Evolutionary conservation across 1,284 basidiomycete species (phyloP).

Genomic region (Ustilago vetiveriae): DNA sequence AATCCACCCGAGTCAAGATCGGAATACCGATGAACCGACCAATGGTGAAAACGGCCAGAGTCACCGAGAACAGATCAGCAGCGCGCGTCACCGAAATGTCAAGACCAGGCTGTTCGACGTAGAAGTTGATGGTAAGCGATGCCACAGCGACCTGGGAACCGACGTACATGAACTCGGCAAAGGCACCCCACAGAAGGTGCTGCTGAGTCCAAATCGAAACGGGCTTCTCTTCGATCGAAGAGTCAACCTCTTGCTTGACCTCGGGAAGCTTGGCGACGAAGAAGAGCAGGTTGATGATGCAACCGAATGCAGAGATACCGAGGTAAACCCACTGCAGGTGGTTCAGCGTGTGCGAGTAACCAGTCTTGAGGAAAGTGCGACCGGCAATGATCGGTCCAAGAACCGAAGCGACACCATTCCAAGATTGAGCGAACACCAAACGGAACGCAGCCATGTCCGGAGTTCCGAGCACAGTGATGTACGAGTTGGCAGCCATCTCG

Average conservation of each 20-base stretch:
- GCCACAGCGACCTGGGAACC: slow-evolving; percentile 80
- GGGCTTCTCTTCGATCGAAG: slow-evolving; percentile 22
- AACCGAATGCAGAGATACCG: slow-evolving; percentile 75
- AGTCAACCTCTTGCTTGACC: slow-evolving; percentile 70
- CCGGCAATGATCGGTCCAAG: slow-evolving; percentile 82
- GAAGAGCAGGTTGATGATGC: slow-evolving; percentile 76
- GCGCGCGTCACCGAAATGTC: slow-evolving; percentile 23
- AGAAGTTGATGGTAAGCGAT: slow-evolving; percentile 76
- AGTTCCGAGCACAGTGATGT: slow-evolving; percentile 75
- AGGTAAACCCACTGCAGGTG: slow-evolving; percentile 86
- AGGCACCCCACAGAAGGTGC: slow-evolving; percentile 77
- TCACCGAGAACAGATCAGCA: slow-evolving; percentile 71
- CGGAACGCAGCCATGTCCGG: slow-evolving; percentile 79
- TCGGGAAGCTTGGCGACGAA: slow-evolving; percentile 79
- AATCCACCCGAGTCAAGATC: slow-evolving; percentile 74
- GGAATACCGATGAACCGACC: slow-evolving; percentile 74
- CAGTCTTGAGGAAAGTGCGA: slow-evolving; percentile 77
- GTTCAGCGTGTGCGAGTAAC: slow-evolving; percentile 73
- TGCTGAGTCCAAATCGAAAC: slow-evolving; percentile 76
- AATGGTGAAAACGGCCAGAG: slow-evolving; percentile 73
- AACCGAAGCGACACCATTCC: slow-evolving; percentile 82
- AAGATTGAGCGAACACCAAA: slow-evolving; percentile 82
- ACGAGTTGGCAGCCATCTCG: slow-evolving; percentile 79
- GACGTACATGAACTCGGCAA: slow-evolving; percentile 77
- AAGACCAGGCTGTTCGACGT: slow-evolving; percentile 32